A percentile compares a stretch with the other conserved stretches of the same genome.
Evolutionary conservation across 2,329 filamentous ascomycete genomes (phyloP).

Genomic region (Clonostachys rhizophaga): DNA sequence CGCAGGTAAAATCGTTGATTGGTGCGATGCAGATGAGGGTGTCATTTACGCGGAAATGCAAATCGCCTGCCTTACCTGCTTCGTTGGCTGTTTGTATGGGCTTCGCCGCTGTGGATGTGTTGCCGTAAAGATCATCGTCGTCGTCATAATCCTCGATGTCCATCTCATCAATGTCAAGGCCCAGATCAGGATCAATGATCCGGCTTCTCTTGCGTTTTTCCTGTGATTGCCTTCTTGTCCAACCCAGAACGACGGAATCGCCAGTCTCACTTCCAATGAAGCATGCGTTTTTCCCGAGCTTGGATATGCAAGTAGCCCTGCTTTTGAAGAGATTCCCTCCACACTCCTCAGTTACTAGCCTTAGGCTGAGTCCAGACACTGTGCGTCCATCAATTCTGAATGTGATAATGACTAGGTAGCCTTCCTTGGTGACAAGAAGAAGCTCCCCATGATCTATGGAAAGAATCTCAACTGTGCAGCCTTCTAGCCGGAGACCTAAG

Average conservation of each 20-base stretch:
- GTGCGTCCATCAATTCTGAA: conserved; percentile 89
- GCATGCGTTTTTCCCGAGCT: conserved; percentile 62
- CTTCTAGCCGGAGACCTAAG: conserved; percentile 74
- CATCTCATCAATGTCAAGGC: conserved; percentile 42
- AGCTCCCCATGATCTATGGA: conserved; percentile 76
- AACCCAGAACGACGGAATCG: conserved; percentile 78
- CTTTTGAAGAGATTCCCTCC: conserved; percentile 60
- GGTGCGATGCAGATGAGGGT: conserved; percentile 73
- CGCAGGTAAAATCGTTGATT: conserved; percentile 69
- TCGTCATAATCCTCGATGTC: conserved; percentile 59
- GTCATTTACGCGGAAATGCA: conserved; percentile 75
- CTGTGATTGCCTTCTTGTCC: conserved; percentile 63
- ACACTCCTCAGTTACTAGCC: conserved; percentile 54
- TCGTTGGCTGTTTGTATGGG: conserved; percentile 31
- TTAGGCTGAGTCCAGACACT: conserved; percentile 80
- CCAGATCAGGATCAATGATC: conserved; percentile 45
- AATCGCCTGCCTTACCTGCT: conserved; percentile 51
- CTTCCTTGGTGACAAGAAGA: conserved; percentile 74
- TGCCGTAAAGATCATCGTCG: conserved; percentile 56
- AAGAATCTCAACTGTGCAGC: conserved; percentile 71
- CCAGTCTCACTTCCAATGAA: conserved; percentile 84
- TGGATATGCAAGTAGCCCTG: conserved; percentile 64
- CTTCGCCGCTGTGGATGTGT: conserved; percentile 60
- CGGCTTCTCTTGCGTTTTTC: conserved; percentile 63
- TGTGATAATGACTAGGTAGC: conserved; percentile 67